These are phyloP conservation scores for Kodamaea ohmeri DNA, from an alignment of 1,139 yeast genomes.

Conservation along the genomic window DNA sequence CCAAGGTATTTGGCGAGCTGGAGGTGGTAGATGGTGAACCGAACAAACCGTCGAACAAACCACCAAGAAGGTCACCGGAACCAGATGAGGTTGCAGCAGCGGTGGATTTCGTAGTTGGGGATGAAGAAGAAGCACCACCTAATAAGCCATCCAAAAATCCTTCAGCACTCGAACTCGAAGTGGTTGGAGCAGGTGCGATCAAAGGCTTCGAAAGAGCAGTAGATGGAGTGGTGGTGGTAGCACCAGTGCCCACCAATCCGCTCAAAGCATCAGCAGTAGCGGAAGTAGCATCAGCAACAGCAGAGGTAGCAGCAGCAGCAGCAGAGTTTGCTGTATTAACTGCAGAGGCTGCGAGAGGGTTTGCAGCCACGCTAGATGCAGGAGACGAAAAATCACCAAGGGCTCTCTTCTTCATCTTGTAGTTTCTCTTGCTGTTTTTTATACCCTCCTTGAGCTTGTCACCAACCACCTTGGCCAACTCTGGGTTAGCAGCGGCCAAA, in stretches of 20 bases:
- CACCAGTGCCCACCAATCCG: not conserved
- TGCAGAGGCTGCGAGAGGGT: slow-evolving; percentile 5
- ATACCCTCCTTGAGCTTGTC: slow-evolving; percentile 9
- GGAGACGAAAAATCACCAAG: slow-evolving; percentile 4
- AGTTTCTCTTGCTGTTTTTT: slow-evolving; percentile 10
- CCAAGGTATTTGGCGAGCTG: slow-evolving; percentile 13
- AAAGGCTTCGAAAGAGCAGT: not conserved
- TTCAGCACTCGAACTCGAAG: slow-evolving; percentile 9
- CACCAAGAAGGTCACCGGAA: slow-evolving; percentile 9
- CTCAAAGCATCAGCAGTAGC: no score
- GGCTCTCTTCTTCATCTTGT: slow-evolving; percentile 9
- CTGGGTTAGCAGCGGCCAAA: slow-evolving; percentile 12
- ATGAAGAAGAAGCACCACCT: slow-evolving; percentile 13
- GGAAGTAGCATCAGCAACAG: slow-evolving; percentile 13
- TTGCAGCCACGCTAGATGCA: slow-evolving; percentile 7
- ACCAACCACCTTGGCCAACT: slow-evolving; percentile 11
- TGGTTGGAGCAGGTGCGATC: slow-evolving; percentile 10
- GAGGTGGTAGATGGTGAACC: slow-evolving; percentile 13
- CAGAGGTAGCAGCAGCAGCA: slow-evolving; percentile 3
- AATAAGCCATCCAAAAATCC: slow-evolving; percentile 15
- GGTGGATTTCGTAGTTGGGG: slow-evolving; percentile 10
- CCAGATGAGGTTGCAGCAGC: slow-evolving; percentile 4
- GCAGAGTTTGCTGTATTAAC: slow-evolving; percentile 6
- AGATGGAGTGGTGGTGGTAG: not conserved
- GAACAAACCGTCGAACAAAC: slow-evolving; percentile 10